phyloP scores from a whole-genome alignment of 208 protist species.

The Novymonas esmeraldas region DNA sequence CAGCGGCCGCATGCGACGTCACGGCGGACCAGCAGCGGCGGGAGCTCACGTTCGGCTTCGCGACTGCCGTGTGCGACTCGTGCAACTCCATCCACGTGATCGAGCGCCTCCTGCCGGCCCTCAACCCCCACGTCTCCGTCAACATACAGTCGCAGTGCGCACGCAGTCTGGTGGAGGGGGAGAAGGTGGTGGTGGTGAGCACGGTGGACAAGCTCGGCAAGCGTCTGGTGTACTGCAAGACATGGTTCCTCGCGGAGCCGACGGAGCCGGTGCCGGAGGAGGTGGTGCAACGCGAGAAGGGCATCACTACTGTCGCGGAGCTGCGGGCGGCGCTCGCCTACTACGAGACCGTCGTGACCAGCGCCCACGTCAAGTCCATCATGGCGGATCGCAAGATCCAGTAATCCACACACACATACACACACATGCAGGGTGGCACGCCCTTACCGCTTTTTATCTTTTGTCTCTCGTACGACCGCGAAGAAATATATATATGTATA shows the following conservation, averaged over 20 bases:
- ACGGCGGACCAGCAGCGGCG: conserved; percentile 1
- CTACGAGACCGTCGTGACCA: conserved; percentile 47
- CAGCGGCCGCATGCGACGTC: conserved; percentile 42
- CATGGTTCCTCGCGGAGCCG: conserved; percentile 37
- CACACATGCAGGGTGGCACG: background rate
- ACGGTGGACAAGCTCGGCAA: conserved; percentile 76
- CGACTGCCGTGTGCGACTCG: conserved; percentile 56
- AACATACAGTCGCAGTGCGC: conserved; percentile 50
- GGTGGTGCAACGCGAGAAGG: conserved; percentile 24
- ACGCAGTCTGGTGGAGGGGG: conserved; percentile 43
- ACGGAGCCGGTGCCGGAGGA: conserved; percentile 12
- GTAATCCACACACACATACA: background rate
- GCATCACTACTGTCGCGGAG: conserved; percentile 33
- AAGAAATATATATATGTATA: background rate
- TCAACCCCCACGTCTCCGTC: conserved; percentile 67
- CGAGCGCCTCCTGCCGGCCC: conserved; percentile 54
- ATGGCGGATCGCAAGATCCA: conserved; percentile 28
- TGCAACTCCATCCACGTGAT: conserved; percentile 76
- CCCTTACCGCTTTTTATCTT: too few relatives aligned
- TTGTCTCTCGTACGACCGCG: too few relatives aligned
- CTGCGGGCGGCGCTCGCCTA: conserved; percentile 38
- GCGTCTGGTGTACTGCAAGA: conserved; percentile 69
- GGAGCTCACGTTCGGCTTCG: conserved; percentile 45
- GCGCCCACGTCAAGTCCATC: conserved; percentile 73
- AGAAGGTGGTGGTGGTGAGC: conserved; percentile 57